A percentile compares a stretch with the other conserved stretches of the same genome.
Conservation (phyloP, 2,329 filamentous ascomycete species). For the Hysterium pulicare region DNA sequence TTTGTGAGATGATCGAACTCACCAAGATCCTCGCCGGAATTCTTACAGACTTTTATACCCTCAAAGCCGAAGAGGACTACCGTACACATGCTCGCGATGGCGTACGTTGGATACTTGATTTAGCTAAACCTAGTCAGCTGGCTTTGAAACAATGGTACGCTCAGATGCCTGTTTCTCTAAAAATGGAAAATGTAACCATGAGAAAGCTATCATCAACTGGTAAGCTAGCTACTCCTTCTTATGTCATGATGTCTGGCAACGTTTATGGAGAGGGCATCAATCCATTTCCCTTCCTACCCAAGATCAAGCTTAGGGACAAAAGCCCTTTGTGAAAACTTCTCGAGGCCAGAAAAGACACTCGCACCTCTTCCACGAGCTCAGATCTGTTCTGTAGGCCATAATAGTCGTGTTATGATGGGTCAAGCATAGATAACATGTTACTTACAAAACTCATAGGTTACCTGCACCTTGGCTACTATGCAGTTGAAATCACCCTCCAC, state of each 20-base stretch:
- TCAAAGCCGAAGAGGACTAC: slow-evolving; percentile 47
- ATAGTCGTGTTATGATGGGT: too few species aligned
- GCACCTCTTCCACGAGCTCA: too few species aligned
- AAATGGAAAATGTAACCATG: slow-evolving; percentile 44
- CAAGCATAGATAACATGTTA: too few species aligned
- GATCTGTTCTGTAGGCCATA: too few species aligned
- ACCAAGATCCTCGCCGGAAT: slow-evolving; percentile 53
- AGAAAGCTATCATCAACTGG: slow-evolving; percentile 30
- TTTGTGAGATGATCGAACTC: slow-evolving; percentile 51
- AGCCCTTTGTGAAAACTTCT: background rate
- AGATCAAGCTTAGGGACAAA: too few species aligned
- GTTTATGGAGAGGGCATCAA: too few species aligned
- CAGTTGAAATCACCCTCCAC: slow-evolving; percentile 46
- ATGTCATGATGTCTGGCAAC: too few species aligned
- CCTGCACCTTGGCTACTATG: slow-evolving; percentile 46
- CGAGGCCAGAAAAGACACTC: too few species aligned
- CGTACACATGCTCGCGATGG: slow-evolving; percentile 39
- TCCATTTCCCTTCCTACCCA: too few species aligned
- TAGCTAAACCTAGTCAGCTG: slow-evolving; percentile 53
- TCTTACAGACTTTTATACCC: slow-evolving; percentile 51
- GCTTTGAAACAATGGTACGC: slow-evolving; percentile 53
- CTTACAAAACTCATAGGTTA: slow-evolving; percentile 28
- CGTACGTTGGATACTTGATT: slow-evolving; percentile 50
- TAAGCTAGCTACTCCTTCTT: slow-evolving; percentile 5
- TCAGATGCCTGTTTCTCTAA: slow-evolving; percentile 45